Percentiles rank a stretch among this genome's conserved stretches.
Conservation (phyloP, 176 grass and related monocot genomes). For the barley (Hordeum vulgare) region MorexV3_pseudomolecules_assembly NC_058522.1:404809969-404810468, state of each 20-base stretch:
- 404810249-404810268: neutral
- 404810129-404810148: neutral
- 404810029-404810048: neutral
- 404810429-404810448: neutral
- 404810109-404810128: neutral
- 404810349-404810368: neutral
- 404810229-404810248: neutral
- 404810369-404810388: neutral
- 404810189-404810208: neutral
- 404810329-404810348: neutral
- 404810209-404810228: neutral
- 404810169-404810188: neutral
- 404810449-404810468: neutral
- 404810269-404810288: neutral
- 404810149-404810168: constrained; percentile 11
- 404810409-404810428: neutral
- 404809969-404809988: neutral
- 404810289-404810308: neutral
- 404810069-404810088: neutral
- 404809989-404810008: neutral
- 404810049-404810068: neutral
- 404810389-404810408: neutral
- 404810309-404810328: neutral
- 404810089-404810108: neutral
- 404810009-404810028: neutral